A percentile compares a stretch with the other conserved stretches of the same genome.
Evolutionary conservation across 2,329 filamentous ascomycete species (phyloP).

Genomic region (Trichoderma hamatum): DNA sequence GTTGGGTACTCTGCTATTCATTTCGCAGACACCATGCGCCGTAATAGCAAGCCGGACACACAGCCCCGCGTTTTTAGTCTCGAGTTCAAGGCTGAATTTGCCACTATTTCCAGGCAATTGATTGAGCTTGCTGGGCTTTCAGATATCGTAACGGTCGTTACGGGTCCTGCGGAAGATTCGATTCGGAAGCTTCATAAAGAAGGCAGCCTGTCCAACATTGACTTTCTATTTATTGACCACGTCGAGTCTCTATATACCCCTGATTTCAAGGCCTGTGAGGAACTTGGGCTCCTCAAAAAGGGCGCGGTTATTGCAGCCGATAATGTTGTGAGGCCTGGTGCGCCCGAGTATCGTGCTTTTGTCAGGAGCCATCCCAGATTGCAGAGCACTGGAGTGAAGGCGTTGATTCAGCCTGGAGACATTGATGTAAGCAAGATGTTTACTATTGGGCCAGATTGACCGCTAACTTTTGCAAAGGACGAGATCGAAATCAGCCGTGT

Average conservation of each 20-base stretch:
- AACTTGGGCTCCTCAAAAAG: constrained; percentile 63
- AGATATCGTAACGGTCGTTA: constrained; percentile 69
- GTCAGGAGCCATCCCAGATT: constrained; percentile 4
- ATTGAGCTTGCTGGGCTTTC: constrained; percentile 74
- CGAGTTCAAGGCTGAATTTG: constrained; percentile 75
- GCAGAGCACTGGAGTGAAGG: constrained; percentile 1
- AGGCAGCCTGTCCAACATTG: constrained; percentile 61
- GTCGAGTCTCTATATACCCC: constrained; percentile 75
- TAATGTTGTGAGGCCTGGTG: constrained; percentile 72
- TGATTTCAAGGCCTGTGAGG: constrained; percentile 77
- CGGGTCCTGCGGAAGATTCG: constrained; percentile 69
- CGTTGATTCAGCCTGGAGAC: constrained; percentile 16
- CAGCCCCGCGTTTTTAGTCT: constrained; percentile 70
- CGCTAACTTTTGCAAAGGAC: background rate
- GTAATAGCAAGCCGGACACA: constrained; percentile 48
- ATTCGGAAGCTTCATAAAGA: constrained; percentile 61
- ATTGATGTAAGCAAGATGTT: background rate
- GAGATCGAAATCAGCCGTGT: constrained; percentile 8
- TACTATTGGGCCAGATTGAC: background rate
- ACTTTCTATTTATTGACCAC: constrained; percentile 79
- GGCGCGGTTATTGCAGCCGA: constrained; percentile 69
- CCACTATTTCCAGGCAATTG: constrained; percentile 68
- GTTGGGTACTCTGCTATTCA: constrained; percentile 80
- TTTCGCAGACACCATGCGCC: constrained; percentile 68
- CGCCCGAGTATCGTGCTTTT: constrained; percentile 48